Base-by-base conservation (phyloP, 352 stramenopile species). In the Phytophthora quininea region DNA sequence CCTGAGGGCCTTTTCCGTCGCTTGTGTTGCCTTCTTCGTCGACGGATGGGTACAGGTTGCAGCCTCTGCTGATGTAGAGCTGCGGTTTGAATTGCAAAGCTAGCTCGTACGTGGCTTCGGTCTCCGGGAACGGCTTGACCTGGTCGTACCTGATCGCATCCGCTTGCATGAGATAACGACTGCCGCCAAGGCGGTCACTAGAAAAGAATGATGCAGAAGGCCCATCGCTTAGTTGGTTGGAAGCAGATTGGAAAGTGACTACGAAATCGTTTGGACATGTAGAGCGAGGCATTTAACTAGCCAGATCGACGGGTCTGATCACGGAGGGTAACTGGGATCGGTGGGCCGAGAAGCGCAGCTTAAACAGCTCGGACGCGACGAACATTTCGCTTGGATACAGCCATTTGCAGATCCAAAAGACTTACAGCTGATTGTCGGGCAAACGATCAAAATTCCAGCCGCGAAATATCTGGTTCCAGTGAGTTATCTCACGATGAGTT, bases 91-190 rank as follows among this genome's bases (percentile, higher is more conserved):
- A 24, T 29, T 29, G 24, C 6, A 49, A 5, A 49, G 43, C 43
- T 29, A 29, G 12, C 9, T 49, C 35, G 35, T 40, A 40, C 35
- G 35, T 40, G 35, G 35, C 35, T 40, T 40, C 35, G 10, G 35
- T 40, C 35, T 40, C 35, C 10, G 35, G 35, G 35, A 40, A 40
- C 10, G 35, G 35, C 35, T 40, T 40, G 6, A 40, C 35, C 10
- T 40, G 6, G 10, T 6, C 35, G 35, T 40, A 40, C 6, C 10
- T 11, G 35, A 40, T 40, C 35, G 6, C 10, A 11, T 6, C 35
- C 66, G 73, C 14, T 40, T 40, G 35, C 6, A 40, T 40, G 35
- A 40, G 35, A 6, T 11, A 40, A 40, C 10, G 6, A 40, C 35
- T 40, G 35, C 35, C 35, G 10, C 35, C 35, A 40, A 40, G 6